phyloP scores from a whole-genome alignment of 306 rosid genomes.

The Castanea sativa region DNA sequence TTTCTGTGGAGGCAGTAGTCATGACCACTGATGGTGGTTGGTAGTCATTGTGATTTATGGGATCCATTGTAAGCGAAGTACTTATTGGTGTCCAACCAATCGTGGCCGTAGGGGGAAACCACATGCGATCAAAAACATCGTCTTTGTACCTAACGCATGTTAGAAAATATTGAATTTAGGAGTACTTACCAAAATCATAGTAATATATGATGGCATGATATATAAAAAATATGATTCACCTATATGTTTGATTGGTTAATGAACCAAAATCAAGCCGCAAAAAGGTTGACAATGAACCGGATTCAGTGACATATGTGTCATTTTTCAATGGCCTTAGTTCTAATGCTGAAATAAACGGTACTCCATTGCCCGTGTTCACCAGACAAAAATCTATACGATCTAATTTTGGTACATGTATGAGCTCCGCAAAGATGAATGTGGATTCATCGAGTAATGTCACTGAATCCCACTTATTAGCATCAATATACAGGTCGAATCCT shows the following conservation, averaged over 20 bases:
- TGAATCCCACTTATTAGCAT: slow-evolving; percentile 38
- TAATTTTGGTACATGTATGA: slow-evolving; percentile 32
- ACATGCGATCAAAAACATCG: slow-evolving; percentile 38
- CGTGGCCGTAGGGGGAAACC: neutral
- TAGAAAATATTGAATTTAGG: too few relatives aligned
- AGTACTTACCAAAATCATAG: neutral
- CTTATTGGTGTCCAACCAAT: neutral
- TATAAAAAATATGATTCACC: neutral
- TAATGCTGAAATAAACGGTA: slow-evolving; percentile 46
- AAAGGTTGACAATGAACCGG: slow-evolving; percentile 7
- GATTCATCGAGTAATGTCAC: slow-evolving; percentile 17
- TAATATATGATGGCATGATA: too few relatives aligned
- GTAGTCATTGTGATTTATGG: neutral
- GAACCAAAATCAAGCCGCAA: slow-evolving; percentile 32
- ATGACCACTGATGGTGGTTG: slow-evolving; percentile 27
- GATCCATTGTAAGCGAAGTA: neutral
- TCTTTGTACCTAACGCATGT: slow-evolving; percentile 27
- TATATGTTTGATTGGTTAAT: neutral
- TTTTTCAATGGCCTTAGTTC: slow-evolving; percentile 40
- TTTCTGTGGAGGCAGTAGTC: slow-evolving; percentile 32
- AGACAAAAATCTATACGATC: slow-evolving; percentile 35
- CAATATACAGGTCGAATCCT: slow-evolving; percentile 43
- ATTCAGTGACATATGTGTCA: slow-evolving; percentile 12
- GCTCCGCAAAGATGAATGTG: slow-evolving; percentile 2
- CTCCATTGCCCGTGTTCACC: slow-evolving; percentile 39